Base-by-base conservation (phyloP, 495 filamentous ascomycete genomes). In the Lasiosphaeris hirsuta region DNA sequence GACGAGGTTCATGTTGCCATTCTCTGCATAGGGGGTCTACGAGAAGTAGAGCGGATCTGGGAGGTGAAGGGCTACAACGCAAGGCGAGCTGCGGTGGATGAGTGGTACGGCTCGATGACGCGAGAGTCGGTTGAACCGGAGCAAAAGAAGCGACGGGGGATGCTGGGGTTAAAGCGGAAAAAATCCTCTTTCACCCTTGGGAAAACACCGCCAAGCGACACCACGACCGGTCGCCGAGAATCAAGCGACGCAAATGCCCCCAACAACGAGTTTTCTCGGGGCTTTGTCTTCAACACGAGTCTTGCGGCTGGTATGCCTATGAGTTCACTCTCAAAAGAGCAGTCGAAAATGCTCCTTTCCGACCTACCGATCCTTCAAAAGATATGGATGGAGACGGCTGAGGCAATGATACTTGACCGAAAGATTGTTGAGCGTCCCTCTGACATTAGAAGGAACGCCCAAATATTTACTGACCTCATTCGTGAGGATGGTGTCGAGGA, bases 61-160 rank as follows among this genome's bases (percentile, higher is more conserved):
- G 80, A 84, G 56, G 76, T 80, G 3, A 82, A 84, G 54, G 79
- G 80, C 18, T 84, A 84, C 63, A 84, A 82, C 59, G 63, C 71
- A 14, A 71, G 81, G 23, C 75, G 78, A 51, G 72, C 69, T 14
- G 73, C 76, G 13, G 80, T 84, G 13, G 81, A 84, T 59, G 64
- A 54, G 11, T 84, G 81, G 81, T 84, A 78, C 62, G 68, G 67
- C 10, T 73, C 72, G 34, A 64, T 84, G 14, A 68, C 70, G 10
- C 70, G 64, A 34, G 78, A 75, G 19, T 58, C 72, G 8, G 58
- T 70, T 6, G 73, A 81, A 51, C 55, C 69, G 11, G 68, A 69
- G 14, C 54, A 72, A 9, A 81, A 79, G 51, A 71, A 73, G 51
- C 70, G 77, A 54, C 74, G 78, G 33, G 67, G 69, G 1, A 71